phyloP scores from a whole-genome alignment of 2,329 filamentous ascomycete genomes.

The Seiridium unicorne region DNA sequence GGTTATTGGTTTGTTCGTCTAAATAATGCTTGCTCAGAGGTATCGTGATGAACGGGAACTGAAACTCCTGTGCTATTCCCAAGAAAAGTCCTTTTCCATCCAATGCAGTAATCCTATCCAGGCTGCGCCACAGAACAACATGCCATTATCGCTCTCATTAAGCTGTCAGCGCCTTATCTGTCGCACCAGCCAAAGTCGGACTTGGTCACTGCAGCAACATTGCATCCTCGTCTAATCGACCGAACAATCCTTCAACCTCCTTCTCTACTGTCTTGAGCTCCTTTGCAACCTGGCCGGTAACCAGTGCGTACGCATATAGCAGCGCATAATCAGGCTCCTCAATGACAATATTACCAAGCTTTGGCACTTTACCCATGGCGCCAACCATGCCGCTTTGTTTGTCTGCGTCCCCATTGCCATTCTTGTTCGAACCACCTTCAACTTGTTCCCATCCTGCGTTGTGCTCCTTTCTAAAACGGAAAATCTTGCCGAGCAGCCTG shows the following conservation, averaged over 20 bases:
- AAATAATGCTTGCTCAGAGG: neutral
- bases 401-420: slow-evolving; percentile 14
- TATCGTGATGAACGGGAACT: neutral
- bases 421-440: neutral
- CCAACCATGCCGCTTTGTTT: slow-evolving; percentile 13
- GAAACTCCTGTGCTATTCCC: too few relatives aligned
- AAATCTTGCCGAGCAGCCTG: slow-evolving; percentile 80
- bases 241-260: slow-evolving; percentile 63
- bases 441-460: slow-evolving; percentile 15
- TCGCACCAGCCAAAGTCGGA: neutral
- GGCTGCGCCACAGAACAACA: too few relatives aligned
- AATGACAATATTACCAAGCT: slow-evolving; percentile 37
- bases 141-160: too few relatives aligned
- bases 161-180: neutral
- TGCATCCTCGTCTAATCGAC: slow-evolving; percentile 59
- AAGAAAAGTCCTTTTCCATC: too few relatives aligned
- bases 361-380: slow-evolving; percentile 19
- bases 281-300: slow-evolving; percentile 65
- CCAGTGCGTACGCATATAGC: slow-evolving; percentile 83
- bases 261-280: slow-evolving; percentile 59
- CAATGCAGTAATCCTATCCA: too few relatives aligned
- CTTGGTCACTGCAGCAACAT: slow-evolving; percentile 49
- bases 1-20: neutral
- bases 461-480: slow-evolving; percentile 76
- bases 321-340: slow-evolving; percentile 85